Base-by-base conservation (phyloP, 1,139 yeast genomes). In the Debaryomyces coudertii region DNA sequence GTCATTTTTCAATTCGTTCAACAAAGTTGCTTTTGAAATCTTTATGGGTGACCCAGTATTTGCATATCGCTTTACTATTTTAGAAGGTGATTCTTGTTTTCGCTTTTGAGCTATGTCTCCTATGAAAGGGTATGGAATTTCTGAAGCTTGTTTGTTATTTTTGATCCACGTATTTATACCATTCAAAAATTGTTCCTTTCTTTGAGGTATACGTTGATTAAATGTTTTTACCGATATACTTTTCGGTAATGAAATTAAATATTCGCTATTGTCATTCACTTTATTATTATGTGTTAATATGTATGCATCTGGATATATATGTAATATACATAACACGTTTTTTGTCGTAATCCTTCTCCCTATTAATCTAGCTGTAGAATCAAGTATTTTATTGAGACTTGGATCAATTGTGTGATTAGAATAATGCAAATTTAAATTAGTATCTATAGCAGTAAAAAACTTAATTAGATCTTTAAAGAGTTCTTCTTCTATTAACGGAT, bases 101-200 rank as follows among this genome's bases (percentile, higher is more conserved):
- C 28, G 25, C 20, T 18, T 40, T 12, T 11, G n/a, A 23, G 35
- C 34, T 29, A 44, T 12, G 3, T 35, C 44, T 6, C 8, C 38
- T n/a, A 44, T 11, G 2, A 23, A n/a, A 7, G 33, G 14, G 7
- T n/a, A 12, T 6, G 33, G 6, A 42, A 42, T 37, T 40, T 3
- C 48, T 48, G 37, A 15, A 16, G 47, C 31, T 8, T 49, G 42
- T 11, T 46, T 52, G 35, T 79, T 76, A 1, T 57, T 55, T 53
- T 84, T 70, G 3, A 87, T 75, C 54, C 83, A 85, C n/a, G 68
- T 57, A 27, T 90, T 84, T 45, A 90, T 76, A 18, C 76, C 75
- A 29, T 80, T 77, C 9, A 87, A 74, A 50, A 82, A 79, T 40
- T 18, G 18, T 28, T 38, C 27, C 54, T 87, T 85, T 60, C 86